Conservation (phyloP, 108 stramenopile species). For the Aurantiochytrium sp. region DNA sequence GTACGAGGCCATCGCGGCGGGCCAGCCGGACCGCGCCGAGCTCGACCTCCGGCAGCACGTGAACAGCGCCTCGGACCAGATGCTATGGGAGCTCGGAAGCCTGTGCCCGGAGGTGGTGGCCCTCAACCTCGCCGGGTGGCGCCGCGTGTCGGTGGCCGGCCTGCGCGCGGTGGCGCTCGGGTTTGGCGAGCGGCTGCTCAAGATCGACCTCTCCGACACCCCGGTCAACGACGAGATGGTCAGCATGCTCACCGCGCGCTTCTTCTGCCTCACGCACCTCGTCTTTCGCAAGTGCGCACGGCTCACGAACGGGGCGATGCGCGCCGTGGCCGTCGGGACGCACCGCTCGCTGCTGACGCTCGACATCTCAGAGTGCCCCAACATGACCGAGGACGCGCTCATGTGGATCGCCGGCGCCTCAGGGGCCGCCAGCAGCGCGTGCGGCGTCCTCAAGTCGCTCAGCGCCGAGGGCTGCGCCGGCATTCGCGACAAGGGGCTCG, state of each 20-base stretch:
- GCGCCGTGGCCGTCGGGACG: not conserved
- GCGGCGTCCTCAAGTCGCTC: not conserved
- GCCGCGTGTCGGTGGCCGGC: not conserved
- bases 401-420: not conserved
- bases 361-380: not conserved
- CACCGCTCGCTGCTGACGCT: not conserved
- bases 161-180: not conserved
- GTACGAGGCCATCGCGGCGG: not conserved
- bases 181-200: not conserved
- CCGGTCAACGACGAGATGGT: slow-evolving; percentile 14
- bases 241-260: not conserved
- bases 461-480: not conserved
- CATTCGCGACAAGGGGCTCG: not conserved
- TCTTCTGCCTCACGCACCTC: not conserved
- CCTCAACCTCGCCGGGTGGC: not conserved
- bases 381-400: not conserved
- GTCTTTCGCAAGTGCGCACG: not conserved
- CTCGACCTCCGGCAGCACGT: not conserved
- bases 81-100: not conserved
- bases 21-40: not conserved
- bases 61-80: not conserved
- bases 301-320: not conserved
- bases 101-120: not conserved
- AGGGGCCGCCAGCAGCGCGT: not conserved
- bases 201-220: slow-evolving; percentile 1